Evolutionary conservation across 495 filamentous ascomycete species (phyloP).

Genomic region (Lentithecium fluviatile): DNA sequence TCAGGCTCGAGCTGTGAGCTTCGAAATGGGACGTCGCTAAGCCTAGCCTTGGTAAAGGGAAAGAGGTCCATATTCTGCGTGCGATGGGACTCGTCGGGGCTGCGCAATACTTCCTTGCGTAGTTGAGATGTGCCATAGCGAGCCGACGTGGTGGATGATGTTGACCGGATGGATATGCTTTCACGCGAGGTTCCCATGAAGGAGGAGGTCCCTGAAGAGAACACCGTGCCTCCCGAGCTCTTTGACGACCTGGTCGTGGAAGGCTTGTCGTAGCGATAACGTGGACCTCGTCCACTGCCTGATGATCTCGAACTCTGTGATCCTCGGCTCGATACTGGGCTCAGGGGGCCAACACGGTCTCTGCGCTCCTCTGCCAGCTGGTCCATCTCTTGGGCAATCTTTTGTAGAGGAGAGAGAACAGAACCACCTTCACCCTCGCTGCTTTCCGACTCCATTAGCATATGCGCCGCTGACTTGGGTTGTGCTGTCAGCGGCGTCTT

Average conservation of each 20-base stretch:
- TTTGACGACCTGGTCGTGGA: slow-evolving; percentile 36
- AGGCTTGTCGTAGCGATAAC: slow-evolving; percentile 61
- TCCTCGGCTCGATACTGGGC: slow-evolving; percentile 42
- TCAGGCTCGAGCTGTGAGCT: slow-evolving; percentile 63
- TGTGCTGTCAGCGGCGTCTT: slow-evolving; percentile 38
- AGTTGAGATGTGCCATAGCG: slow-evolving; percentile 66
- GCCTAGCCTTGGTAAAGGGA: slow-evolving; percentile 66
- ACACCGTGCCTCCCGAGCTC: slow-evolving; percentile 56
- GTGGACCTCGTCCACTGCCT: slow-evolving; percentile 31
- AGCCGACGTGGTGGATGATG: slow-evolving; percentile 65
- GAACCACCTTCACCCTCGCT: slow-evolving; percentile 57
- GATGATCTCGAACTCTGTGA: slow-evolving; percentile 51
- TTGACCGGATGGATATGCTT: slow-evolving; percentile 62
- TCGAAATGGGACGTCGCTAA: slow-evolving; percentile 78
- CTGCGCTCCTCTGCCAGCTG: slow-evolving; percentile 54
- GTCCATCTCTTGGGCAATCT: slow-evolving; percentile 61
- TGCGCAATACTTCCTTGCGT: slow-evolving; percentile 74
- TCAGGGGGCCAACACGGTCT: slow-evolving; percentile 47
- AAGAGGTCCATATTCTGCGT: slow-evolving; percentile 62
- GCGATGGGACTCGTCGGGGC: slow-evolving; percentile 53
- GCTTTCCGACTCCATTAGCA: slow-evolving; percentile 58
- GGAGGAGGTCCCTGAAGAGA: slow-evolving; percentile 61
- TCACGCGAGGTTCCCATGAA: slow-evolving; percentile 51
- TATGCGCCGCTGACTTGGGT: slow-evolving; percentile 23
- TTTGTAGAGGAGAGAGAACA: slow-evolving; percentile 61